phyloP scores from a whole-genome alignment of 305 asterid species.

The Fraxinus ornus region DNA sequence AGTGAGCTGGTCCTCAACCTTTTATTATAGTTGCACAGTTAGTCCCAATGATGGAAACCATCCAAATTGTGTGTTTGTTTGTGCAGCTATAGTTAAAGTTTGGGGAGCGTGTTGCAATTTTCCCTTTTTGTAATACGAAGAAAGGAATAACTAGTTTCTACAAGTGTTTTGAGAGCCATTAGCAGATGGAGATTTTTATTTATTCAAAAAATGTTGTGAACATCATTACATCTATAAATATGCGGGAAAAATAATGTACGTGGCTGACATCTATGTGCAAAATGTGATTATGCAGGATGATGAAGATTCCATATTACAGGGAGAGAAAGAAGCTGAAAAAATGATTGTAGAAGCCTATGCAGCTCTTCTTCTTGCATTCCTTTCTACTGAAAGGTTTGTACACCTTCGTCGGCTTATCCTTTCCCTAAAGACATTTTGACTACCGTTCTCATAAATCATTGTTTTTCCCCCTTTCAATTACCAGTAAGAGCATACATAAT shows the following conservation, averaged over 20 bases:
- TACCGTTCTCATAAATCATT: conserved; percentile 18
- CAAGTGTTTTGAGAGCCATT: neutral
- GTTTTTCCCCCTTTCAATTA: conserved; percentile 17
- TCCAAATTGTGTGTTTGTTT: neutral
- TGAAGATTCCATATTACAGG: conserved; percentile 76
- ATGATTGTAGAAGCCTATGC: conserved; percentile 96
- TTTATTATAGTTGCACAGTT: neutral
- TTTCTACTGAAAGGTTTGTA: conserved; percentile 80
- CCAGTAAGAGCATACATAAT: conserved; percentile 60
- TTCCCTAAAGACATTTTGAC: conserved; percentile 10
- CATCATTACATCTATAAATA: conserved; percentile 6
- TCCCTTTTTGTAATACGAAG: neutral
- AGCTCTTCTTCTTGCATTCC: conserved; percentile 97
- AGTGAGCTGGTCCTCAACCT: neutral
- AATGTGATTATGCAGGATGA: conserved; percentile 56
- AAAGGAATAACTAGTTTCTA: neutral
- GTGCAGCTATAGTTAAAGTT: neutral
- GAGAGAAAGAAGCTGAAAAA: conserved; percentile 96
- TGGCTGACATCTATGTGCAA: neutral
- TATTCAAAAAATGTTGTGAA: neutral
- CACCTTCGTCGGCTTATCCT: neutral
- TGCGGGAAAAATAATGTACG: neutral
- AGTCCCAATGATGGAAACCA: neutral
- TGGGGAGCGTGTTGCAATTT: neutral
- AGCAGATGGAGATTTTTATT: neutral